phyloP scores from a whole-genome alignment of 495 filamentous ascomycete species.

The Amorphotheca resinae region DNA sequence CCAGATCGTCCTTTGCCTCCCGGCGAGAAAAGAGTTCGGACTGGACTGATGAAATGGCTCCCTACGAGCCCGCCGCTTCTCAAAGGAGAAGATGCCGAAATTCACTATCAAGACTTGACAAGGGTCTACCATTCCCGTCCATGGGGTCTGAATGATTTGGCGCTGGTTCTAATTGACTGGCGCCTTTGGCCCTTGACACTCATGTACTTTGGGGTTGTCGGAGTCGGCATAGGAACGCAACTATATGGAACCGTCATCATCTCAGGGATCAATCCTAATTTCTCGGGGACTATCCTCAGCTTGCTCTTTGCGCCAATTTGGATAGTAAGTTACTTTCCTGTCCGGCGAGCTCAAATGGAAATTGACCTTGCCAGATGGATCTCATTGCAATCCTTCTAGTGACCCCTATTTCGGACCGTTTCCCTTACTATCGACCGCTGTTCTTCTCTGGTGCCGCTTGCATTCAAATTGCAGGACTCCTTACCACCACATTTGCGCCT shows the following conservation, averaged over 20 bases:
- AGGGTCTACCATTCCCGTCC: slow-evolving; percentile 60
- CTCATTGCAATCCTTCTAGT: slow-evolving; percentile 77
- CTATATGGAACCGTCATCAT: slow-evolving; percentile 82
- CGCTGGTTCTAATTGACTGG: slow-evolving; percentile 66
- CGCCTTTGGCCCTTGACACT: slow-evolving; percentile 69
- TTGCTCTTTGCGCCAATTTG: slow-evolving; percentile 83
- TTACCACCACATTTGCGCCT: slow-evolving; percentile 66
- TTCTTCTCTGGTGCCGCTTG: slow-evolving; percentile 66
- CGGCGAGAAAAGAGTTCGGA: slow-evolving; percentile 33
- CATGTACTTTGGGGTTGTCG: slow-evolving; percentile 94
- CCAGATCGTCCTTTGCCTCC: slow-evolving; percentile 70
- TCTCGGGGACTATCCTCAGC: slow-evolving; percentile 65
- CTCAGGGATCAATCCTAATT: slow-evolving; percentile 53
- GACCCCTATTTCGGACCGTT: slow-evolving; percentile 76
- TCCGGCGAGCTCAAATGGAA: slow-evolving; percentile 22
- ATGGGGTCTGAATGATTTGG: slow-evolving; percentile 60
- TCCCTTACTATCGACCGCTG: slow-evolving; percentile 68
- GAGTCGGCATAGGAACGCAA: slow-evolving; percentile 81
- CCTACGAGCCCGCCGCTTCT: slow-evolving; percentile 57
- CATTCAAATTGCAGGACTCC: slow-evolving; percentile 72
- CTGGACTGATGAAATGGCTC: slow-evolving; percentile 41
- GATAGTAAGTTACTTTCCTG: slow-evolving; percentile 41
- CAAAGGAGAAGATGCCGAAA: slow-evolving; percentile 60
- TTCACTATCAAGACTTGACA: slow-evolving; percentile 77
- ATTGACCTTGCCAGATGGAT: slow-evolving; percentile 42